Evolutionary conservation across 1,284 basidiomycete genomes (phyloP).

Genomic region (Cyathus olla): DNA sequence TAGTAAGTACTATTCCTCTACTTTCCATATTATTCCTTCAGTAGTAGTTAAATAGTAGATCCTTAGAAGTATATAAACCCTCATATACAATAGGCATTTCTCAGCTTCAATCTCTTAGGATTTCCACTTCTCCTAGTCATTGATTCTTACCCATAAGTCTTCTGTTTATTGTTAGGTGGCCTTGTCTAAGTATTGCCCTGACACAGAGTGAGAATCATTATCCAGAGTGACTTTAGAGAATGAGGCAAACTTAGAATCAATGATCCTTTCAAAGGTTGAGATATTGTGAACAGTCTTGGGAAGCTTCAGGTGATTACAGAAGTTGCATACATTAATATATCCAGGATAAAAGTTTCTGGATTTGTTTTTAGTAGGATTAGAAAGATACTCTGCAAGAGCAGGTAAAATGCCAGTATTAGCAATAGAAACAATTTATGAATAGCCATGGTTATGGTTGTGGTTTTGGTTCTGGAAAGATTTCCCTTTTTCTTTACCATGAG

Average conservation of each 20-base stretch:
- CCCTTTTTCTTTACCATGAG: conserved; percentile 2
- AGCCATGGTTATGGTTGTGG: not conserved
- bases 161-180: too few relatives aligned
- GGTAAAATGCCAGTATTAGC: not conserved
- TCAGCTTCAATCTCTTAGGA: too few relatives aligned
- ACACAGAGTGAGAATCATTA: too few relatives aligned
- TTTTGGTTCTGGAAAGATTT: not conserved
- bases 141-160: too few relatives aligned
- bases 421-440: not conserved
- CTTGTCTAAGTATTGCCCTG: too few relatives aligned
- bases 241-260: not conserved
- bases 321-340: not conserved
- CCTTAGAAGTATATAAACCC: too few relatives aligned
- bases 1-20: too few relatives aligned
- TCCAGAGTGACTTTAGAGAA: not conserved
- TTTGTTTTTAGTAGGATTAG: not conserved
- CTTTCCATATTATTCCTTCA: too few relatives aligned
- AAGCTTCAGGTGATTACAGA: not conserved
- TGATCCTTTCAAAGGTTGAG: not conserved
- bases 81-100: too few relatives aligned
- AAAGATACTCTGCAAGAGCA: not conserved
- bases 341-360: not conserved
- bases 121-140: too few relatives aligned
- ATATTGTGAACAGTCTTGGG: not conserved
- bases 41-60: too few relatives aligned